Evolutionary conservation across 2,329 filamentous ascomycete genomes (phyloP).

Genomic region (Alternaria arborescens): DNA sequence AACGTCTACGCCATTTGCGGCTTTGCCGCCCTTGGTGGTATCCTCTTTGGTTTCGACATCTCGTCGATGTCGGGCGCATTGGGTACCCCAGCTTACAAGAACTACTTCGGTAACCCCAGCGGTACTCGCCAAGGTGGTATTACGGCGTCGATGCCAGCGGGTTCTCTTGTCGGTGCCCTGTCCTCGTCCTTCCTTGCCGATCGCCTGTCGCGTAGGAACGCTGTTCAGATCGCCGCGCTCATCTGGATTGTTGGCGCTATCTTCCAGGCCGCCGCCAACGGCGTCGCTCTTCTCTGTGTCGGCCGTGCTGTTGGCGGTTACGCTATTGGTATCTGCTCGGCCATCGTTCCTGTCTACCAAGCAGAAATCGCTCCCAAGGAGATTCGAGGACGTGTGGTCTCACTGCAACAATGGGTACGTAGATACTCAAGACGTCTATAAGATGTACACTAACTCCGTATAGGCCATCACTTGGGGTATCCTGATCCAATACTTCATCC

Average conservation of each 20-base stretch:
- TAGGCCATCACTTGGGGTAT: constrained; percentile 69
- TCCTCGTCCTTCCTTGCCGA: constrained; percentile 58
- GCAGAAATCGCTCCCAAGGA: constrained; percentile 74
- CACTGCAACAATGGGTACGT: constrained; percentile 57
- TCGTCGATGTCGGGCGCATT: constrained; percentile 52
- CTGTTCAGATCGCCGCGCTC: constrained; percentile 55
- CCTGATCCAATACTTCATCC: constrained; percentile 71
- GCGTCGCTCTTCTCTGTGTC: constrained; percentile 55
- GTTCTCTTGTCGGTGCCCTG: constrained; percentile 59
- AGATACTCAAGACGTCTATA: not conserved
- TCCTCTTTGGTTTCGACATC: constrained; percentile 53
- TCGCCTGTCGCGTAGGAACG: constrained; percentile 54
- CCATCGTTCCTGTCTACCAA: constrained; percentile 92
- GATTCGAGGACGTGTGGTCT: constrained; percentile 66
- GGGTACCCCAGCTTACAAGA: constrained; percentile 49
- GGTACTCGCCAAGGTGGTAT: constrained; percentile 54
- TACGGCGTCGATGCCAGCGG: constrained; percentile 59
- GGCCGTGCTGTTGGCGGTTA: constrained; percentile 81
- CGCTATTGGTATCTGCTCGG: constrained; percentile 86
- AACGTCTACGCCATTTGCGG: constrained; percentile 58
- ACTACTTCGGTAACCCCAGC: constrained; percentile 49
- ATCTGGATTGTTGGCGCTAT: constrained; percentile 59
- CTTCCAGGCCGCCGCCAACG: constrained; percentile 51
- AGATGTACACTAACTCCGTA: not conserved
- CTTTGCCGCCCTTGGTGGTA: constrained; percentile 66